Conservation (phyloP, 2,329 filamentous ascomycete species). For the Cordyceps farinosa region DNA sequence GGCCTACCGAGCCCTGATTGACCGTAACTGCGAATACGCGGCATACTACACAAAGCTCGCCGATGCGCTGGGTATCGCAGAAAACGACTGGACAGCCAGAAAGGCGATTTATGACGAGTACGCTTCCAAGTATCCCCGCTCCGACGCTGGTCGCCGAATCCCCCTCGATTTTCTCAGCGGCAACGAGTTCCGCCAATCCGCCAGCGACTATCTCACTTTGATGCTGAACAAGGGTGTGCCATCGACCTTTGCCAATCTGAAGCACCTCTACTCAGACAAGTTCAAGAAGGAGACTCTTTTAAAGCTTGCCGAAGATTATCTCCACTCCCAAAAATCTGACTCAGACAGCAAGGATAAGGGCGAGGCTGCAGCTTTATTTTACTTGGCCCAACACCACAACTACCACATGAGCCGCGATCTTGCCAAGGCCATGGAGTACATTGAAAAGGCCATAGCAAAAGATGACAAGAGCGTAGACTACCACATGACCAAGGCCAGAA, state of each 20-base stretch:
- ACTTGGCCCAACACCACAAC: constrained; percentile 95
- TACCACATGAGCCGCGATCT: constrained; percentile 85
- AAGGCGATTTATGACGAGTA: constrained; percentile 75
- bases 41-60: constrained; percentile 80
- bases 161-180: constrained; percentile 86
- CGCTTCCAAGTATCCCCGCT: constrained; percentile 73
- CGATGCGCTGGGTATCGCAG: constrained; percentile 59
- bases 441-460: constrained; percentile 78
- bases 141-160: constrained; percentile 80
- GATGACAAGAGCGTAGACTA: constrained; percentile 83
- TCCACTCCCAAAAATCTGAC: constrained; percentile 55
- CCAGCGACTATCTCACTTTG: constrained; percentile 71
- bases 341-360: constrained; percentile 53
- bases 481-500: constrained; percentile 90
- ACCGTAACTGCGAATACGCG: constrained; percentile 83
- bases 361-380: constrained; percentile 79
- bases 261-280: constrained; percentile 78
- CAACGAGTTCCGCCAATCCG: constrained; percentile 74
- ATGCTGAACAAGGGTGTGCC: constrained; percentile 93
- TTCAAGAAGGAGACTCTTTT: constrained; percentile 76
- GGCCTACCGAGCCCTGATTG: constrained; percentile 76
- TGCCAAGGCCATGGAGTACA: constrained; percentile 72
- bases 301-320: constrained; percentile 73
- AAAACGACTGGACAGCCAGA: constrained; percentile 57
- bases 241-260: constrained; percentile 94